These are phyloP conservation scores for Myxozyma monticola DNA, from an alignment of 805 yeast genomes.

Conservation along the genomic window DNA sequence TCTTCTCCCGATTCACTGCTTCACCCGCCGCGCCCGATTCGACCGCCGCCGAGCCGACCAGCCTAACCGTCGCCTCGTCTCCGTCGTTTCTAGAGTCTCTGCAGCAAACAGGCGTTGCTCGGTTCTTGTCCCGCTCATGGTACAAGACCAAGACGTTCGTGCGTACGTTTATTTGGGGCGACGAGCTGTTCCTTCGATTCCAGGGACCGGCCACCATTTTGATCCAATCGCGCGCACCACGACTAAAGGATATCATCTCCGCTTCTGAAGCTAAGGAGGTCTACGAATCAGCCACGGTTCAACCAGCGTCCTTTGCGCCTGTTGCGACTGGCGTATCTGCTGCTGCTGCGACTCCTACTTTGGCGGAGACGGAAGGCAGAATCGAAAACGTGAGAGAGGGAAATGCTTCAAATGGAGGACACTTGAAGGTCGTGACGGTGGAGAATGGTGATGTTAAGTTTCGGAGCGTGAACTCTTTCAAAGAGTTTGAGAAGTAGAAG, in stretches of 20 bases:
- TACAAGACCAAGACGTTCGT: constrained; percentile 14
- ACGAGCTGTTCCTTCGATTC: constrained; percentile 32
- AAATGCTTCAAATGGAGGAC: constrained; percentile 33
- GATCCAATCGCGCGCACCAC: constrained; percentile 34
- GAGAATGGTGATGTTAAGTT: constrained; percentile 36
- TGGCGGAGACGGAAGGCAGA: neutral
- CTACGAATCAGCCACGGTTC: constrained; percentile 10
- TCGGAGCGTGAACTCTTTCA: constrained; percentile 33
- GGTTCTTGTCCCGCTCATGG: constrained; percentile 17
- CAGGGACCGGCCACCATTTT: constrained; percentile 38
- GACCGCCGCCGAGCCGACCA: neutral
- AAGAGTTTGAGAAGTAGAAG: constrained; percentile 26
- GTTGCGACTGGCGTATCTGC: neutral
- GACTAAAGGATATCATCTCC: constrained; percentile 33
- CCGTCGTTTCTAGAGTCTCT: neutral
- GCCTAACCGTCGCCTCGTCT: neutral
- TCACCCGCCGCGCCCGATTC: neutral
- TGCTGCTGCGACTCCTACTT: neutral
- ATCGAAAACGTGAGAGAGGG: constrained; percentile 6
- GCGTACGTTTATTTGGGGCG: constrained; percentile 34
- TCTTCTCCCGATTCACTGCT: neutral
- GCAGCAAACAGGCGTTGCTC: neutral
- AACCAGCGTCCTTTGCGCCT: constrained; percentile 21
- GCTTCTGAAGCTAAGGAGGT: constrained; percentile 31
- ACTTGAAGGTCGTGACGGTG: constrained; percentile 37